Conservation (phyloP, 2,329 filamentous ascomycete species). For the Fusarium secorum region DNA sequence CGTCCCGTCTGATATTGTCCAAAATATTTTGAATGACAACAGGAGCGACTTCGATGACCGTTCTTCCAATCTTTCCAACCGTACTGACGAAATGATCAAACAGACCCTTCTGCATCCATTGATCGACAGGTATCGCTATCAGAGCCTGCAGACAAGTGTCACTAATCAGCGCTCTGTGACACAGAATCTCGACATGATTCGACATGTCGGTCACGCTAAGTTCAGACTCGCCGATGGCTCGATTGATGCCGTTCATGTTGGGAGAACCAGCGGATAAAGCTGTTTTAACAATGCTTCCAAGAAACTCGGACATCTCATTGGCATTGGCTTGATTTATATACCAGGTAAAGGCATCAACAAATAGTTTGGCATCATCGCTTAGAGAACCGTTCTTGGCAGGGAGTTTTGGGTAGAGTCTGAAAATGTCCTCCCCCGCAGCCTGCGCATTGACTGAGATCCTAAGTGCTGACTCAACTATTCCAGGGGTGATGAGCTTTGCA, state of each 20-base stretch:
- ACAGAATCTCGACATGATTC: neutral
- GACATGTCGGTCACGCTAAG: neutral
- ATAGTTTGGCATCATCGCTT: fast-evolving
- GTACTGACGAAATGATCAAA: neutral
- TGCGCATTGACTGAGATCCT: neutral
- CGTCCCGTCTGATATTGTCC: fast-evolving
- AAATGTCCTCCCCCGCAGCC: fast-evolving
- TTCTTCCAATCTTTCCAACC: neutral
- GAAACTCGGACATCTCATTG: neutral
- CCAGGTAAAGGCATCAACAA: neutral
- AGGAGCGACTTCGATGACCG: neutral
- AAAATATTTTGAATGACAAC: neutral
- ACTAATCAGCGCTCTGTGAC: neutral
- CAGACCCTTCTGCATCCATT: neutral
- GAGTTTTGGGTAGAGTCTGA: neutral
- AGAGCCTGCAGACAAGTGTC: neutral
- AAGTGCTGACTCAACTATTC: fast-evolving
- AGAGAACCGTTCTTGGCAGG: fast-evolving
- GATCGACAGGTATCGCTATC: neutral
- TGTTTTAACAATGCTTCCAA: fast-evolving
- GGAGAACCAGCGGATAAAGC: neutral
- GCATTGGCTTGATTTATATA: fast-evolving
- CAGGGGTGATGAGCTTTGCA: neutral
- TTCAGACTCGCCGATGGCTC: neutral
- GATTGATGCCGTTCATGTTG: neutral